Evolutionary conservation across 495 filamentous ascomycete genomes (phyloP).

Genomic region (Oidiodendron maius): DNA sequence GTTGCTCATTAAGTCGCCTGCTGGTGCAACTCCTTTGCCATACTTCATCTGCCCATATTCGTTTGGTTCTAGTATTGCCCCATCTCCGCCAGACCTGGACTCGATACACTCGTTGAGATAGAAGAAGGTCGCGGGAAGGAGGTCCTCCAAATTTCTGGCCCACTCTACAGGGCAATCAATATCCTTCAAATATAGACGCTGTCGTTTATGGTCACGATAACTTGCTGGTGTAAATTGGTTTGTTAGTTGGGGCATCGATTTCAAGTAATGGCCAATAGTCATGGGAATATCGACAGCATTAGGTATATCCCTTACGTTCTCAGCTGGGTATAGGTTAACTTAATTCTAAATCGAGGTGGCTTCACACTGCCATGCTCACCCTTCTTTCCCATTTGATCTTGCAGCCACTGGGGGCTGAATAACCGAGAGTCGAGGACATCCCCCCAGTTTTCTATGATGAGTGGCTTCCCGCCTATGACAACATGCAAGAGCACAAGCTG

Average conservation of each 20-base stretch:
- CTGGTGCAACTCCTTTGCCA: conserved; percentile 43
- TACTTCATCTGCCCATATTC: conserved; percentile 32
- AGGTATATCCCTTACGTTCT: conserved; percentile 69
- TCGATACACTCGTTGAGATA: conserved; percentile 79
- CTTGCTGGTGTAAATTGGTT: conserved; percentile 64
- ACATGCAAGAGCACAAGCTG: conserved; percentile 63
- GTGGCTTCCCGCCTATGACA: conserved; percentile 77
- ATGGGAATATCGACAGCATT: conserved; percentile 65
- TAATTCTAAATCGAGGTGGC: not conserved
- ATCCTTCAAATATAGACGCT: conserved; percentile 91
- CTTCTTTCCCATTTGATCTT: conserved; percentile 64
- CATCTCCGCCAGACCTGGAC: conserved; percentile 38
- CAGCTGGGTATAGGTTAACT: conserved; percentile 28
- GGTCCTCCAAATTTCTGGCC: conserved; percentile 66
- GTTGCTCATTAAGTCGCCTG: conserved; percentile 91
- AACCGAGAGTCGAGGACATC: conserved; percentile 59
- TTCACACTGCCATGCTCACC: conserved; percentile 38
- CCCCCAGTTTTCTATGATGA: conserved; percentile 83
- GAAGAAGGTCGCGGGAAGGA: conserved; percentile 73
- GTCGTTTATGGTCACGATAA: conserved; percentile 62
- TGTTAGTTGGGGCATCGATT: conserved; percentile 70
- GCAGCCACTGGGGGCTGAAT: conserved; percentile 77
- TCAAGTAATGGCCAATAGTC: conserved; percentile 81
- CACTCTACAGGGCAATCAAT: conserved; percentile 87
- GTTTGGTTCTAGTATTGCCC: conserved; percentile 35